Percentiles rank a stretch among this genome's conserved stretches.
Conservation (phyloP, 441 rosid genomes). For the California macrophylla region DNA sequence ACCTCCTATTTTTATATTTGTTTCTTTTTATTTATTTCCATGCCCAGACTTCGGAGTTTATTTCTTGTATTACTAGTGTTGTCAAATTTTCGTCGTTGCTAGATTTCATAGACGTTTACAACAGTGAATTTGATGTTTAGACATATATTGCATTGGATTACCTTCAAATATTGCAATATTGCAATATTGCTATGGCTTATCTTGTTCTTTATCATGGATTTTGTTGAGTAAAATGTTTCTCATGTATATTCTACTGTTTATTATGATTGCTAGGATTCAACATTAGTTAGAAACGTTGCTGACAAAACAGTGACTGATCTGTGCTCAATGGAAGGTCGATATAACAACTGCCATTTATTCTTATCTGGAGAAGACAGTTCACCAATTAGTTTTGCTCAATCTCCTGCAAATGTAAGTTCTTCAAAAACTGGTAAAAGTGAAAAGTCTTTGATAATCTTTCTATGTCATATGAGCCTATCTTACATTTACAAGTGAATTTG, state of each 20-base stretch:
- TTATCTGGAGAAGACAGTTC: conserved; percentile 42
- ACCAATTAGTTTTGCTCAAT: conserved; percentile 19
- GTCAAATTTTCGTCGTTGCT: neutral
- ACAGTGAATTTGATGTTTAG: neutral
- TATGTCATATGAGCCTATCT: neutral
- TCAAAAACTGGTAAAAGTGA: neutral
- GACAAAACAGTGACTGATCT: conserved; percentile 14
- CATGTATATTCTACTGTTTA: neutral
- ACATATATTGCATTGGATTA: neutral
- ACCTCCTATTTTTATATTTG: neutral
- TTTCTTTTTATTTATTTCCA: neutral
- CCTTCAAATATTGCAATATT: neutral
- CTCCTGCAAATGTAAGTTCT: conserved; percentile 34
- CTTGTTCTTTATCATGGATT: neutral
- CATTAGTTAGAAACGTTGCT: neutral
- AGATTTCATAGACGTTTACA: neutral
- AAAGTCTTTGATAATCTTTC: neutral
- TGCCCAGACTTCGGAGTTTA: neutral
- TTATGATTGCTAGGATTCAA: conserved; percentile 19
- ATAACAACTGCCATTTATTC: conserved; percentile 24
- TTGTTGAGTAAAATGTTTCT: neutral
- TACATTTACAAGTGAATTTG: neutral
- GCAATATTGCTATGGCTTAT: neutral
- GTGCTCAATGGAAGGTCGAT: conserved; percentile 17
- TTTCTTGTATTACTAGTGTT: neutral